phyloP scores from a whole-genome alignment of 148 eudicot genomes.

The Rhododendron ferrugineum region DNA sequence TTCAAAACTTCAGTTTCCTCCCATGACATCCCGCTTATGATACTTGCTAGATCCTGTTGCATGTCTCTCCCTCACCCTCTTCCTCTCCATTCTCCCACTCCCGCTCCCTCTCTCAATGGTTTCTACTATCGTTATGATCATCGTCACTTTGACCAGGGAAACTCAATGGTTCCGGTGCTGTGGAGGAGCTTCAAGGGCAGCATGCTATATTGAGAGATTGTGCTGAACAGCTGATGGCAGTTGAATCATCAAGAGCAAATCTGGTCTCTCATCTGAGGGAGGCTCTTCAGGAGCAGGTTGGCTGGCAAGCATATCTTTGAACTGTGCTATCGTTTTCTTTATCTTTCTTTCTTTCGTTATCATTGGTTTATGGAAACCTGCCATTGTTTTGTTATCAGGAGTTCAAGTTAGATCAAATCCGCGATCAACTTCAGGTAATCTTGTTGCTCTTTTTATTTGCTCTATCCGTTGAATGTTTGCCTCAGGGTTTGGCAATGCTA shows the following conservation, averaged over 20 bases:
- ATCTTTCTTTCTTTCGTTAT: background rate
- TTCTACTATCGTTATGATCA: background rate
- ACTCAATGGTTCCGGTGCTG: slow-evolving; percentile 31
- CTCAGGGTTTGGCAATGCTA: background rate
- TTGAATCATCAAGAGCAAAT: slow-evolving; percentile 68
- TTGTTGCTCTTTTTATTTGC: background rate
- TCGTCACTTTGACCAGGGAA: slow-evolving; percentile 31
- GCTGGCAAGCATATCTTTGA: background rate
- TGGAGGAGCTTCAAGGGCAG: slow-evolving; percentile 75
- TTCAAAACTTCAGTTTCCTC: background rate
- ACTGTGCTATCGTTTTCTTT: background rate
- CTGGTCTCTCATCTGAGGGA: slow-evolving; percentile 69
- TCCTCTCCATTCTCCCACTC: background rate
- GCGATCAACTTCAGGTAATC: slow-evolving; percentile 76
- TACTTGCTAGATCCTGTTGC: background rate
- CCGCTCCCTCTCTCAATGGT: background rate
- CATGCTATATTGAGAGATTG: slow-evolving; percentile 62
- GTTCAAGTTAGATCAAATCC: slow-evolving; percentile 62
- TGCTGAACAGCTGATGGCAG: slow-evolving; percentile 59
- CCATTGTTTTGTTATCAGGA: slow-evolving; percentile 45
- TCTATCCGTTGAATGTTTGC: background rate
- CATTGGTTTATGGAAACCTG: slow-evolving; percentile 4
- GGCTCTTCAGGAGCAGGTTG: slow-evolving; percentile 86
- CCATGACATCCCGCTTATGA: background rate
- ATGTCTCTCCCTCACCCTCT: background rate